Conservation (phyloP, 805 yeast genomes). For the Lipomyces spencermartinsiae region DNA sequence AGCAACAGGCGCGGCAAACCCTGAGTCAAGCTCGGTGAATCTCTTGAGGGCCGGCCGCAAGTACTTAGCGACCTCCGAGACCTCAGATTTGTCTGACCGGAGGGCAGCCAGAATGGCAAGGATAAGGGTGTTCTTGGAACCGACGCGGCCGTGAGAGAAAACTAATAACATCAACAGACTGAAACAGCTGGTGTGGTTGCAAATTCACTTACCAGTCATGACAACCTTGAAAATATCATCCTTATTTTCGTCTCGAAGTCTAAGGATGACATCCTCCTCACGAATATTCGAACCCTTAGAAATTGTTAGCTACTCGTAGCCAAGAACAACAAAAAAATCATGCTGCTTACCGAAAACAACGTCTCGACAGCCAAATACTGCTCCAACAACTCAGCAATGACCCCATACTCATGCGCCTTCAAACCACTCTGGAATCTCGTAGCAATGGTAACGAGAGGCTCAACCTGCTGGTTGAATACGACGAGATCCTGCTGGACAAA, state of each 20-base stretch:
- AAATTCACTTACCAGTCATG: constrained; percentile 42
- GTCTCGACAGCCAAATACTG: constrained; percentile 80
- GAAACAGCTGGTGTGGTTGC: not conserved
- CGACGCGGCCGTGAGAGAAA: constrained; percentile 89
- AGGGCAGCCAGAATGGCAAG: constrained; percentile 84
- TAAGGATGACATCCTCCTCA: constrained; percentile 88
- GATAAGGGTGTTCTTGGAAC: constrained; percentile 88
- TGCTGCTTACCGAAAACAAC: constrained; percentile 58
- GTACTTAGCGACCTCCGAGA: constrained; percentile 58
- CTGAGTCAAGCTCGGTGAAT: constrained; percentile 86
- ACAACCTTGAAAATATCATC: constrained; percentile 77
- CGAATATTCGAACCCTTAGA: constrained; percentile 66
- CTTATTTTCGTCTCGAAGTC: constrained; percentile 85
- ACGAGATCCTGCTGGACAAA: constrained; percentile 53
- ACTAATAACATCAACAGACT: constrained; percentile 46
- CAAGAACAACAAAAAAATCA: not conserved
- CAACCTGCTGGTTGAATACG: constrained; percentile 64
- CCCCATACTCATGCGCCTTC: constrained; percentile 79
- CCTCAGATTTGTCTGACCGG: constrained; percentile 49
- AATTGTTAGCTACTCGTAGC: not conserved
- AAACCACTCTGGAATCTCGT: constrained; percentile 74
- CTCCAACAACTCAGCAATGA: constrained; percentile 70
- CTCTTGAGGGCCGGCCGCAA: constrained; percentile 75
- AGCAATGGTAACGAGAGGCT: constrained; percentile 77
- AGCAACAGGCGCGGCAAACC: constrained; percentile 91